These are phyloP conservation scores for Sclerotinia minor DNA, from an alignment of 2,329 filamentous ascomycete species.

Conservation along the genomic window DNA sequence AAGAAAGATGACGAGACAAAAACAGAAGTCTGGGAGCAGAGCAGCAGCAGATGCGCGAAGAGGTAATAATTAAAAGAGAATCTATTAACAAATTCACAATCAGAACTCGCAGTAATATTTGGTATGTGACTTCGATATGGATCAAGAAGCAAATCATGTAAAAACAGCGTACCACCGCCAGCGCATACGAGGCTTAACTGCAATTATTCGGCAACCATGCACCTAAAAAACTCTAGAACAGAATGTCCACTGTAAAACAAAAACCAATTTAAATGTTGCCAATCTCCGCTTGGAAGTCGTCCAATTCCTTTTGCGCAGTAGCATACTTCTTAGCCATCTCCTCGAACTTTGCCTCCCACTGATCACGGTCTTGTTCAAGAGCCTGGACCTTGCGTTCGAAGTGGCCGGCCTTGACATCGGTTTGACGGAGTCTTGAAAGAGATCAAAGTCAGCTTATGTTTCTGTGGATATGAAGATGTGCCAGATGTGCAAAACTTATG, in stretches of 20 bases:
- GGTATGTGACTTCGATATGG: constrained; percentile 35
- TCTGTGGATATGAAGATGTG: constrained; percentile 7
- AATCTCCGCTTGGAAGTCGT: constrained; percentile 88
- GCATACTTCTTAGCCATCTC: constrained; percentile 92
- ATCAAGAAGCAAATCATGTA: constrained; percentile 34
- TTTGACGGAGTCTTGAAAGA: constrained; percentile 86
- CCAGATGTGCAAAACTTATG: constrained; percentile 22
- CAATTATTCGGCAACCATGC: constrained; percentile 32
- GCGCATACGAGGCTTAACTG: constrained; percentile 37
- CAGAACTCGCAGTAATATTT: constrained; percentile 27
- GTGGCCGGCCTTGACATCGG: constrained; percentile 98
- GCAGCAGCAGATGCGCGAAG: constrained; percentile 41
- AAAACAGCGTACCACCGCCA: constrained; percentile 37
- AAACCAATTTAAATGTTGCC: constrained; percentile 71
- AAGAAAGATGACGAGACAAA: constrained; percentile 70
- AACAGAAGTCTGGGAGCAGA: constrained; percentile 66
- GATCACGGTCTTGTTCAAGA: constrained; percentile 84
- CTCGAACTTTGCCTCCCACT: constrained; percentile 98
- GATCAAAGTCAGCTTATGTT: constrained; percentile 29
- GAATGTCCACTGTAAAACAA: constrained; percentile 22
- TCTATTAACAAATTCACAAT: constrained; percentile 27
- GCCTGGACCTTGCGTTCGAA: constrained; percentile 99
- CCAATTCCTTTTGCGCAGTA: constrained; percentile 81
- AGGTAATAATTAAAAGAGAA: constrained; percentile 35
- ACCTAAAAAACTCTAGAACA: constrained; percentile 31